These are phyloP conservation scores for Sugiyamaella lignohabitans DNA, from an alignment of 805 yeast species.

Conservation along the genomic window DNA sequence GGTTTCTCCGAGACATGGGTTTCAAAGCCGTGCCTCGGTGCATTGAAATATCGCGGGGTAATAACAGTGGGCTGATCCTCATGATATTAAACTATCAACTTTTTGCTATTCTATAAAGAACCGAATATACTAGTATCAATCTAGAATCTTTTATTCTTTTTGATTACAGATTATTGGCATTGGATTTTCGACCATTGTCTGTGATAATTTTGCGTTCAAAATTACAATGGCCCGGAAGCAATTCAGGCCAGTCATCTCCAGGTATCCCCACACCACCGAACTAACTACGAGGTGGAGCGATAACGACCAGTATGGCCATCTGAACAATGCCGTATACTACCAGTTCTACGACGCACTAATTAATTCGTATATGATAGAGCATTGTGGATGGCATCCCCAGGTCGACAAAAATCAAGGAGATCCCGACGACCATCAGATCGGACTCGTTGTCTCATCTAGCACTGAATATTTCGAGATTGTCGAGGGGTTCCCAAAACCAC, in stretches of 20 bases:
- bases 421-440: constrained; percentile 15
- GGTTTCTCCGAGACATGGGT: no score
- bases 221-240: neutral
- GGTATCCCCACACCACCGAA: constrained; percentile 16
- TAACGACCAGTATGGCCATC: constrained; percentile 27
- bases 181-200: no score
- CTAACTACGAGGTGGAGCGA: constrained; percentile 25
- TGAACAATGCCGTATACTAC: constrained; percentile 27
- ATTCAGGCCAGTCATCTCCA: constrained; percentile 13
- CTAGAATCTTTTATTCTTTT: no score
- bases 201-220: no score
- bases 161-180: neutral
- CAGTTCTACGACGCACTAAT: constrained; percentile 20
- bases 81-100: no score
- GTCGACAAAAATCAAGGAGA: constrained; percentile 6
- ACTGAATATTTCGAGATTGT: constrained; percentile 25
- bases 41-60: no score
- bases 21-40: no score
- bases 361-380: constrained; percentile 20
- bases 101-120: no score
- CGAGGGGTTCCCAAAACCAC: constrained; percentile 26
- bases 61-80: no score
- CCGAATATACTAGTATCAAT: no score
- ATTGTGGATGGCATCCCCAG: constrained; percentile 18
- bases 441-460: constrained; percentile 25